Percentiles rank a stretch among this genome's conserved stretches.
Evolutionary conservation across 2,329 filamentous ascomycete species (phyloP).

Genomic region (Verticillium dahliae): DNA sequence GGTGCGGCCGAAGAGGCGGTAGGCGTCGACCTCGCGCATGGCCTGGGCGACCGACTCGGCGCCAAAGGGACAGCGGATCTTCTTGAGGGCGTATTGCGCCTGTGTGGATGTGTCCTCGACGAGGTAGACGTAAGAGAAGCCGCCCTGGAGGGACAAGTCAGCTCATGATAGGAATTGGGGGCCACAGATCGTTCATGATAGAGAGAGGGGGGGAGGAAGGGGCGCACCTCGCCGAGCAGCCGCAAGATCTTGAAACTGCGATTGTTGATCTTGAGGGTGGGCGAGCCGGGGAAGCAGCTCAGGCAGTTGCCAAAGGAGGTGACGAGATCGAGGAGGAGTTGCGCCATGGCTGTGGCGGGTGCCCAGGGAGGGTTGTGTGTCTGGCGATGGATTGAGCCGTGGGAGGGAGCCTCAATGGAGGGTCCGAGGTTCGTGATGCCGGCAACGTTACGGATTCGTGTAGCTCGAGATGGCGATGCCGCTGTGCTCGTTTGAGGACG

Average conservation of each 20-base stretch:
- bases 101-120: conserved; percentile 84
- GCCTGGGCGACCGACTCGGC: conserved; percentile 92
- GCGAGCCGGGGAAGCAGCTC: conserved; percentile 91
- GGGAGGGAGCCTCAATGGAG: neutral
- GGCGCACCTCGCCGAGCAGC: conserved; percentile 76
- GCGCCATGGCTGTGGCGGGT: conserved; percentile 53
- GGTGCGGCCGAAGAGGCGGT: conserved; percentile 77
- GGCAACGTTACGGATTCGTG: neutral
- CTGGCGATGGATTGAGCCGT: neutral
- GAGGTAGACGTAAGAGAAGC: conserved; percentile 98
- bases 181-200: neutral
- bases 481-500: neutral
- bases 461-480: neutral
- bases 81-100: conserved; percentile 90
- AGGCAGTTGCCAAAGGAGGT: conserved; percentile 93
- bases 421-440: neutral
- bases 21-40: conserved; percentile 95
- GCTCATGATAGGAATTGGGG: neutral
- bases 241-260: conserved; percentile 94
- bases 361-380: neutral
- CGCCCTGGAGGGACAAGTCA: conserved; percentile 52
- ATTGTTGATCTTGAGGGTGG: conserved; percentile 90
- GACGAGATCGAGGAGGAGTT: conserved; percentile 80
- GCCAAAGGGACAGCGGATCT: conserved; percentile 97
- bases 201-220: neutral